These are phyloP conservation scores for Candida pseudocylindracea DNA, from an alignment of 1,139 yeast species.

Conservation along the genomic window DNA sequence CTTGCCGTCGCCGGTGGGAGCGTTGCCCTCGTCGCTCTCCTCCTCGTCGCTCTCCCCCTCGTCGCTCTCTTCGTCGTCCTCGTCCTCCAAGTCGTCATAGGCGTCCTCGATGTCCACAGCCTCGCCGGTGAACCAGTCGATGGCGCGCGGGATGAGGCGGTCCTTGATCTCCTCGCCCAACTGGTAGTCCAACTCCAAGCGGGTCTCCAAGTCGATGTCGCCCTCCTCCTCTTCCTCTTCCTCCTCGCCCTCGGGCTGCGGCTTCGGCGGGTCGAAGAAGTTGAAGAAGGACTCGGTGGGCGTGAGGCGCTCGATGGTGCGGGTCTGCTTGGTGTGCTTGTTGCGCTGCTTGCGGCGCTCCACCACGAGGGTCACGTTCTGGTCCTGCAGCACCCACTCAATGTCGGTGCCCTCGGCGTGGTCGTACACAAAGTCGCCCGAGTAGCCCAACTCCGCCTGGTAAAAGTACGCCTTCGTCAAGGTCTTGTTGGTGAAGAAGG, in stretches of 20 bases:
- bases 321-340: slow-evolving; percentile 89
- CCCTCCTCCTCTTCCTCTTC: slow-evolving; percentile 34
- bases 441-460: slow-evolving; percentile 83
- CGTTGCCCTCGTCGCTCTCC: slow-evolving; percentile 4
- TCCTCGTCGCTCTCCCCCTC: slow-evolving; percentile 18
- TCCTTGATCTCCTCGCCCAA: slow-evolving; percentile 94
- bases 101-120: slow-evolving; percentile 29
- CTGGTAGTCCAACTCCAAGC: slow-evolving; percentile 83
- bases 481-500: slow-evolving; percentile 48
- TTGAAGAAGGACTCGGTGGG: slow-evolving; percentile 89
- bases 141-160: slow-evolving; percentile 83
- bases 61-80: slow-evolving; percentile 20
- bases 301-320: slow-evolving; percentile 85
- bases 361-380: slow-evolving; percentile 64
- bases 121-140: slow-evolving; percentile 96
- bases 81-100: slow-evolving; percentile 22
- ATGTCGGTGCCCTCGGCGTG: slow-evolving; percentile 86
- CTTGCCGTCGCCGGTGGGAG: slow-evolving; percentile 17
- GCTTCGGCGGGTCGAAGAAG: slow-evolving; percentile 85
- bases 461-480: slow-evolving; percentile 80
- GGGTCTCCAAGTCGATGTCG: slow-evolving; percentile 58
- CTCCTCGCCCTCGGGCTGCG: slow-evolving; percentile 24
- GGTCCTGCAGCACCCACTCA: slow-evolving; percentile 64
- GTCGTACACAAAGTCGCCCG: slow-evolving; percentile 92
- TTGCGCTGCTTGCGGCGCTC: slow-evolving; percentile 97